phyloP scores from a whole-genome alignment of 2,329 filamentous ascomycete genomes.

The Teratosphaeria nubilosa region DNA sequence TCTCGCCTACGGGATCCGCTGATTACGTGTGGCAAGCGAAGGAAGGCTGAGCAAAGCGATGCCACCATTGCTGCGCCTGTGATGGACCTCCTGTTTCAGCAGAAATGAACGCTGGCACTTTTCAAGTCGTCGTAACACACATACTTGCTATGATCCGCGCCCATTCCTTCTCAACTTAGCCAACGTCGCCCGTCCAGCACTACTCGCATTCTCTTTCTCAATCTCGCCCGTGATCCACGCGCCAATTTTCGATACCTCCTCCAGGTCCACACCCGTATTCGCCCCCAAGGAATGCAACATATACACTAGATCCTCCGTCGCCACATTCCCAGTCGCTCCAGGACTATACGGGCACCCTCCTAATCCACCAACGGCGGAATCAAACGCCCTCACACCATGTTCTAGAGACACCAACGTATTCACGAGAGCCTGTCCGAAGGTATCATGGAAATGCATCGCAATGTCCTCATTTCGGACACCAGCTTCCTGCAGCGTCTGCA shows the following conservation, averaged over 20 bases:
- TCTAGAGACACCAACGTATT: constrained; percentile 70
- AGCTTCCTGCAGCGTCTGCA: constrained; percentile 55
- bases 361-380: constrained; percentile 67
- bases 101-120: not conserved
- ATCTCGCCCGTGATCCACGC: constrained; percentile 60
- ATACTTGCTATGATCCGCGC: not conserved
- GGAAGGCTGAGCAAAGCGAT: too few species aligned
- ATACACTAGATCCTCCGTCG: constrained; percentile 76
- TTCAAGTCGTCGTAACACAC: not conserved
- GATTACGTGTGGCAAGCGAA: too few species aligned
- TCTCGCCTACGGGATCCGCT: too few species aligned
- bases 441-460: constrained; percentile 82
- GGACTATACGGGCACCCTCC: constrained; percentile 80
- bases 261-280: constrained; percentile 61
- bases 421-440: constrained; percentile 74
- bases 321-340: constrained; percentile 76
- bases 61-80: too few species aligned
- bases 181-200: constrained; percentile 53
- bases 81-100: too few species aligned
- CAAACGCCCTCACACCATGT: constrained; percentile 68
- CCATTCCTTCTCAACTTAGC: constrained; percentile 10
- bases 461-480: constrained; percentile 61
- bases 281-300: constrained; percentile 63
- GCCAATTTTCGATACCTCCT: constrained; percentile 57
- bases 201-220: constrained; percentile 53